Evolutionary conservation across 1,284 basidiomycete species (phyloP), one percentile per base, ranked within the genome.

Genomic region (Malassezia caprae): DNA sequence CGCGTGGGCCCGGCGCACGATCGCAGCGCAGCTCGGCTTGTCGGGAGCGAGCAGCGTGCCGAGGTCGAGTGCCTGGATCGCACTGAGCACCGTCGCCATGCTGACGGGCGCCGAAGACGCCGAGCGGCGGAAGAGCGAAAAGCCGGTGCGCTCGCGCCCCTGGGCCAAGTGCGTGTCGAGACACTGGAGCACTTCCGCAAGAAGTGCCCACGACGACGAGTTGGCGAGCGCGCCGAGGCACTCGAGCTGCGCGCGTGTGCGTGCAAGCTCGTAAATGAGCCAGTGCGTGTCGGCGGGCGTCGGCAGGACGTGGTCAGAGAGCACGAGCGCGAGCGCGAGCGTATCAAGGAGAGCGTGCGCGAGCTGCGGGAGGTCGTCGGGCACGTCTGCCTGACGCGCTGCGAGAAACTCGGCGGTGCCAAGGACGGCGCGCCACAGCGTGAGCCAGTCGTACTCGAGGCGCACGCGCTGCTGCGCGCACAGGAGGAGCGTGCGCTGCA

Each of bases 381-480:
- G 43, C 6, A 69, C 51, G 52, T 69, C 62, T 2, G 51, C 32
- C 40, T 55, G 61, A 2, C 68, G 57, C 8, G 53, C 48, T 2
- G 56, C 62, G 1, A 66, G 48, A 41, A 69, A 69, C 3, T 56
- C 47, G 1, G 59, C 61, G 6, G 64, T 52, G 11, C 49, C 51
- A 23, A 69, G 51, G n/a, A 65, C 40, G 6, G 68, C 58, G 17
- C 53, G 60, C 65, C 65, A 69, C 31, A 62, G 59, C 30, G 64
- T 64, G 26, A 53, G 49, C 68, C 68, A 69, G 39, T 68, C 64
- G 54, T 68, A 68, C 43, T 68, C 64, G 35, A 69, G 41, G 27
- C 46, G 56, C n/a, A 69, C 44, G 12, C 53, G 47, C 45, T 63
- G 60, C 12, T 61, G 57, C 1, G 67, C 59, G 42, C 63, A 64